These are phyloP conservation scores for Daldinia eschscholtzii DNA, from an alignment of 2,329 filamentous ascomycete species.

Conservation along the genomic window DNA sequence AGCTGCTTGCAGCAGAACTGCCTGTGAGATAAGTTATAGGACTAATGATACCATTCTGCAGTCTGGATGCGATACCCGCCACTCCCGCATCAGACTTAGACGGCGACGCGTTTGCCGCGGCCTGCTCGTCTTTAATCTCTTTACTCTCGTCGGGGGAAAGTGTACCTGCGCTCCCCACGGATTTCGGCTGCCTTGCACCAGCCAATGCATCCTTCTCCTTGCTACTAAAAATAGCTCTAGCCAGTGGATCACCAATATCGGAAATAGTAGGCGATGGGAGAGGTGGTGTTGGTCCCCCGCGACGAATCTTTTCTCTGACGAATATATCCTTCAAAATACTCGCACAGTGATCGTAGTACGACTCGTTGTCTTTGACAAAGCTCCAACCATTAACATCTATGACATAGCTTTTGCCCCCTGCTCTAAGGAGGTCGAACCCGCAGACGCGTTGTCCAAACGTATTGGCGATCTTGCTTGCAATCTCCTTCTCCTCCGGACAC, in stretches of 20 bases:
- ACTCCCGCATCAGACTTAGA: constrained; percentile 47
- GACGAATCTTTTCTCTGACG: constrained; percentile 78
- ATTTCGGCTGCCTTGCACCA: constrained; percentile 41
- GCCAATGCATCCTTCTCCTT: constrained; percentile 58
- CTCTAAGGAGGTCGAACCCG: constrained; percentile 92
- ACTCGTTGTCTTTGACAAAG: constrained; percentile 99
- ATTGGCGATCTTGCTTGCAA: constrained; percentile 89
- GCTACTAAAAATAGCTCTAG: constrained; percentile 47
- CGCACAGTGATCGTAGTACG: constrained; percentile 94
- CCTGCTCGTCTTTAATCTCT: constrained; percentile 45
- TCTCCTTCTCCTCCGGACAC: constrained; percentile 81
- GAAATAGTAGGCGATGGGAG: constrained; percentile 62
- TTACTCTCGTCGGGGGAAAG: constrained; percentile 42
- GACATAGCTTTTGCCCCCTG: constrained; percentile 91
- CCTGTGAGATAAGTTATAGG: constrained; percentile 49
- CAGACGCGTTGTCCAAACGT: constrained; percentile 96
- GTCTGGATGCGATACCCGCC: constrained; percentile 48
- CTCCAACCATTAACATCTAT: constrained; percentile 99
- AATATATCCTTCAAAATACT: constrained; percentile 91
- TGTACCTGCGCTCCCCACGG: constrained; percentile 26
- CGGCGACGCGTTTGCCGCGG: constrained; percentile 28
- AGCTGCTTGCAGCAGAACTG: constrained; percentile 53
- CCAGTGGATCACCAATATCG: constrained; percentile 56
- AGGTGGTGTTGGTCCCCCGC: constrained; percentile 70
- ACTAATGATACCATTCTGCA: constrained; percentile 55